A percentile compares a stretch with the other conserved stretches of the same genome.
Conservation (phyloP, 2,329 filamentous ascomycete genomes). For the Botrytis deweyae region DNA sequence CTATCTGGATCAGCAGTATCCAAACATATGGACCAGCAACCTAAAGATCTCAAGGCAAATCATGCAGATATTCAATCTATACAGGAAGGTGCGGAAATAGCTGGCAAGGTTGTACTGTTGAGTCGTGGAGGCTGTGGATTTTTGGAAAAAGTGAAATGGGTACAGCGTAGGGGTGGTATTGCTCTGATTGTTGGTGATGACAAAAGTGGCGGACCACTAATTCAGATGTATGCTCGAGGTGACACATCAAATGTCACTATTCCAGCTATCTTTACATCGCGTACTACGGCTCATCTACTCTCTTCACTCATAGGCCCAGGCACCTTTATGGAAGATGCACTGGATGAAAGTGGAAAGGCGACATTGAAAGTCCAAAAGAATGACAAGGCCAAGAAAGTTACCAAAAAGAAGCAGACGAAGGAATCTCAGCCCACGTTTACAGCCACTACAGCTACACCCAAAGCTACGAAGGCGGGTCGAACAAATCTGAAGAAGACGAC, state of each 20-base stretch:
- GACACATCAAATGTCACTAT: slow-evolving; percentile 95
- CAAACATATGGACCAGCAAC: slow-evolving; percentile 32
- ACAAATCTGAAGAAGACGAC: slow-evolving; percentile 33
- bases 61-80: slow-evolving; percentile 91
- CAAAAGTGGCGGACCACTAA: slow-evolving; percentile 79
- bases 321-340: slow-evolving; percentile 58
- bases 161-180: slow-evolving; percentile 82
- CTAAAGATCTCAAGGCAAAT: slow-evolving; percentile 32
- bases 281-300: slow-evolving; percentile 89
- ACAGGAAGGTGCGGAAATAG: slow-evolving; percentile 88
- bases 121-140: slow-evolving; percentile 95
- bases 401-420: slow-evolving; percentile 34
- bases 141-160: slow-evolving; percentile 96
- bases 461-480: slow-evolving; percentile 36
- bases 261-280: slow-evolving; percentile 89
- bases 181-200: slow-evolving; percentile 95
- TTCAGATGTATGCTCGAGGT: slow-evolving; percentile 98
- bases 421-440: slow-evolving; percentile 34
- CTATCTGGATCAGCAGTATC: slow-evolving; percentile 42
- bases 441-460: slow-evolving; percentile 33
- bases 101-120: slow-evolving; percentile 87
- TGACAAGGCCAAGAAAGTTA: slow-evolving; percentile 32
- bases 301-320: slow-evolving; percentile 80
- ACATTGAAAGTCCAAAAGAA: slow-evolving; percentile 52
- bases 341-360: slow-evolving; percentile 60